These are phyloP conservation scores for Populus euphratica DNA, from an alignment of 345 rosid species.

Conservation along the genomic window DNA sequence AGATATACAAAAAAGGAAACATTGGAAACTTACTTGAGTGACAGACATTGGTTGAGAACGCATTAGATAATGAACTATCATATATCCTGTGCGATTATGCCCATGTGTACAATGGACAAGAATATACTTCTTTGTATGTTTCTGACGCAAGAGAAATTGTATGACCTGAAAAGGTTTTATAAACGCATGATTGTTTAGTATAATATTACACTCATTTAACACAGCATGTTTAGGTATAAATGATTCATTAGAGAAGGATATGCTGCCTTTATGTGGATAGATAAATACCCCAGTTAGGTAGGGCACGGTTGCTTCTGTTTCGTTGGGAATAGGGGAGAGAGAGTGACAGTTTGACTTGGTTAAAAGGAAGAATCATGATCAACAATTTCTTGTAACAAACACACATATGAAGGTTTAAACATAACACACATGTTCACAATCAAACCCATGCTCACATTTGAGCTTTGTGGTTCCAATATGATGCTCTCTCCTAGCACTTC, in stretches of 20 bases:
- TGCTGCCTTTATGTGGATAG: neutral
- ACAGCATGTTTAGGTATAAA: neutral
- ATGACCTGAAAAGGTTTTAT: conserved; percentile 47
- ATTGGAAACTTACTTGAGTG: conserved; percentile 52
- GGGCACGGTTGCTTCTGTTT: neutral
- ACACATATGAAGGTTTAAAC: neutral
- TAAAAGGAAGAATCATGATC: neutral
- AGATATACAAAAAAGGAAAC: neutral
- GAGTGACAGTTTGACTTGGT: neutral
- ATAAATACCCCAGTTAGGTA: neutral
- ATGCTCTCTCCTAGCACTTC: neutral
- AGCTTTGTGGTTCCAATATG: neutral
- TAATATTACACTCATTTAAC: neutral
- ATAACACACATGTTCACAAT: neutral
- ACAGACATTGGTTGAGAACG: conserved; percentile 75
- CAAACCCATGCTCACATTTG: neutral
- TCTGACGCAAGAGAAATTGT: conserved; percentile 68
- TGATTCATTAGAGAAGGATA: neutral
- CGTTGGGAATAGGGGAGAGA: neutral
- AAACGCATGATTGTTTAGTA: neutral
- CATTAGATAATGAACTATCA: conserved; percentile 94
- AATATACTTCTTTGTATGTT: conserved; percentile 69
- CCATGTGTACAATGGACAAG: conserved; percentile 99
- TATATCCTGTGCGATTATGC: conserved; percentile 94
- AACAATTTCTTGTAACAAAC: neutral